These are phyloP conservation scores for Pseudocercospora fuligena DNA, from an alignment of 2,329 filamentous ascomycete genomes.

Conservation along the genomic window DNA sequence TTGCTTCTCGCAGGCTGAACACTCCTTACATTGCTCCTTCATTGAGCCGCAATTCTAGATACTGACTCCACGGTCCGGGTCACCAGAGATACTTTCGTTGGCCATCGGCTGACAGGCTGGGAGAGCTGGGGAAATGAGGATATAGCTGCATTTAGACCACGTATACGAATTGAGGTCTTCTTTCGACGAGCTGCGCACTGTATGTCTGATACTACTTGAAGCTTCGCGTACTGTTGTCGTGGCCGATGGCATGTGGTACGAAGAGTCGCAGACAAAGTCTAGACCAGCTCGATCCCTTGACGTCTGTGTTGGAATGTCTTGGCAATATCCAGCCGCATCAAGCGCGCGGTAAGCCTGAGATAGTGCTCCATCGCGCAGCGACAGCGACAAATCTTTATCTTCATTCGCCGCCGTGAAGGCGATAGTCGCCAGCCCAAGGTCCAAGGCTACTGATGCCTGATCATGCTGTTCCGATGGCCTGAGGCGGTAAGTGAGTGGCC, in stretches of 20 bases:
- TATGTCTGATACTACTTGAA: not conserved
- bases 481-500: constrained; percentile 6
- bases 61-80: not conserved
- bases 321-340: constrained; percentile 3
- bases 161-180: not conserved
- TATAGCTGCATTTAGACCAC: not conserved
- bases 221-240: not conserved
- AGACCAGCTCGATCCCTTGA: not conserved
- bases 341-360: constrained; percentile 7
- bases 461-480: not conserved
- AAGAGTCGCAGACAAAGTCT: not conserved
- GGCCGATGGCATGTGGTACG: not conserved
- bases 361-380: not conserved
- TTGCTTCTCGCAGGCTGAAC: not conserved
- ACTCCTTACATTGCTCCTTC: not conserved
- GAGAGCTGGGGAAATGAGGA: not conserved
- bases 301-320: constrained; percentile 7
- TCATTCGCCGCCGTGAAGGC: not conserved
- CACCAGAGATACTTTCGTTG: not conserved
- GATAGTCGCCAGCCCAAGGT: not conserved
- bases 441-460: not conserved
- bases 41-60: not conserved
- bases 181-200: not conserved
- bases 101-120: not conserved
- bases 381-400: not conserved